Evolutionary conservation across 2,329 filamentous ascomycete species (phyloP), one percentile per base, ranked within the genome.

Genomic region (Alternaria novae-zelandiae): DNA sequence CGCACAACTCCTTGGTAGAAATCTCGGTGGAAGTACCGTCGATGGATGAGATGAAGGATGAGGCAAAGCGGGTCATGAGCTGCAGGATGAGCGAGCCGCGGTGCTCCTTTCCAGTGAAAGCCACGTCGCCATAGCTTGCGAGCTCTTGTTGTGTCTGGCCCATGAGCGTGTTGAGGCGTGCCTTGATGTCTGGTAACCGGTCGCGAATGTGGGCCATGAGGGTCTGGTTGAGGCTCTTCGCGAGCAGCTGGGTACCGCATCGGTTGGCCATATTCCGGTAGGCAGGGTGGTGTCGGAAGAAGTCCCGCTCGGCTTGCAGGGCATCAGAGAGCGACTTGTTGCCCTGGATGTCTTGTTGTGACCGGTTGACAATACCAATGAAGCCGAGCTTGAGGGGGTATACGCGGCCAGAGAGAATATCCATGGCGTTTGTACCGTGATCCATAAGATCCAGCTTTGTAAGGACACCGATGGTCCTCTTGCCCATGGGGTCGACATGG

Each of bases 401-500:
- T 4, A 99, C 96, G 25, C 96, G 90, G 4, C 96, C 96, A 7
- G 95, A 96, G n/a, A 99, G 86, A 71, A 99, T 99, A 76, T 99
- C 96, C 72, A 99, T 86, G 15, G 96, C 96, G 76, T 99, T 98
- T 61, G 96, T 99, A 67, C 96, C 96, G 77, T 99, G 95, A 77
- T 99, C 96, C 96, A 99, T 99, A 61, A 99, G 84, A 79, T 99
- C 96, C 68, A 99, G 85, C 83, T 99, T 99, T 64, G 96, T 98
- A 64, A 99, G 86, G 61, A 99, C 95, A 75, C 96, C 96, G 77
- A 99, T 98, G 20, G 96, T 99, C 79, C 96, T 89, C 80, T 93
- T 90, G 67, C 96, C 96, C 80, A 97, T 90, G 3, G 96, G 91
- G 81, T 99, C 96, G 58, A 99, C 96, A 88, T 99, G 93, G 57